Conservation (phyloP, 176 grass and related monocot genomes). For the Avena sativa region DNA sequence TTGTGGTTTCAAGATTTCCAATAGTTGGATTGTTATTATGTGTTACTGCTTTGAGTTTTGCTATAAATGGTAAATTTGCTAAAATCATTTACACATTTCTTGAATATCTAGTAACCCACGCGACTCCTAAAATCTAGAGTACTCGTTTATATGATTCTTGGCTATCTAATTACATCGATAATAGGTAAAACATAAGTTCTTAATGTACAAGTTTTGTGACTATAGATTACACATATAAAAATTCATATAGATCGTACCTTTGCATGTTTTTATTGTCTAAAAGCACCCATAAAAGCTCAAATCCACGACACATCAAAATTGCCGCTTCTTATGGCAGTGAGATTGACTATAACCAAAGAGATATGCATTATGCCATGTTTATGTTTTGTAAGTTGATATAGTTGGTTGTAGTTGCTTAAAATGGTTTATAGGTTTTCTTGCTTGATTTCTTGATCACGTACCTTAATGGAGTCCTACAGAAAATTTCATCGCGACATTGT, state of each 20-base stretch:
- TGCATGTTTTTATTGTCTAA: too few relatives aligned
- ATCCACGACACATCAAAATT: too few relatives aligned
- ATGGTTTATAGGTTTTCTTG: not conserved
- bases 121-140: not conserved
- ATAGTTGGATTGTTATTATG: not conserved
- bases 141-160: not conserved
- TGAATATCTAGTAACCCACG: not conserved
- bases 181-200: not conserved
- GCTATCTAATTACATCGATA: not conserved
- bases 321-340: too few relatives aligned
- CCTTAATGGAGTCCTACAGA: not conserved
- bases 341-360: too few relatives aligned
- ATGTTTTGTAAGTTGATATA: not conserved
- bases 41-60: not conserved
- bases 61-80: not conserved
- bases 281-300: too few relatives aligned
- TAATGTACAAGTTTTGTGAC: not conserved
- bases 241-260: too few relatives aligned
- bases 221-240: too few relatives aligned
- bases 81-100: not conserved
- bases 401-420: not conserved
- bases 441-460: not conserved
- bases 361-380: too few relatives aligned
- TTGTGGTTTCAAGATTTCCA: not conserved
- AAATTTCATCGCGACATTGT: not conserved